Conservation (phyloP, 352 stramenopile genomes). For the Pelagophyceae sp. region DNA sequence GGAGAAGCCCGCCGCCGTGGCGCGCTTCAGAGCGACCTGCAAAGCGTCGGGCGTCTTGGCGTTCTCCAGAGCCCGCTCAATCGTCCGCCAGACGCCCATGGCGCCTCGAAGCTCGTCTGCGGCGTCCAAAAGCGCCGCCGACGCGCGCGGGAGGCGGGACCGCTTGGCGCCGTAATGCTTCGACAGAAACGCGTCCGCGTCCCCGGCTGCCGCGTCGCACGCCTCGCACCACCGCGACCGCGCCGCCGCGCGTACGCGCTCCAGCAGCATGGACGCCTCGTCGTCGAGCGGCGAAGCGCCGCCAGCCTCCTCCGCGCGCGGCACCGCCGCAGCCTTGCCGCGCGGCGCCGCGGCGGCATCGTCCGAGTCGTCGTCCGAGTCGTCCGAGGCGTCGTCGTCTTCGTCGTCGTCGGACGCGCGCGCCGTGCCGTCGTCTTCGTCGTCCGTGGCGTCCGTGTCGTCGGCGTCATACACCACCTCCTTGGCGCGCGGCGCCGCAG, state of each 20-base stretch:
- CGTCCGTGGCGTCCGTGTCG: constrained; percentile 33
- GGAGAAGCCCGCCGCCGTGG: neutral
- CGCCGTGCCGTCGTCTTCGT: constrained; percentile 62
- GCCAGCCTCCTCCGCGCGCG: constrained; percentile 28
- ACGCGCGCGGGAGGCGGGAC: neutral
- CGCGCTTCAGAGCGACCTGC: neutral
- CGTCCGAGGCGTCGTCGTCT: constrained; percentile 33
- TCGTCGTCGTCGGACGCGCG: constrained; percentile 52
- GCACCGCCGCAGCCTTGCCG: too few species aligned
- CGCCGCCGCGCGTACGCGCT: neutral
- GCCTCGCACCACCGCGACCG: constrained; percentile 1
- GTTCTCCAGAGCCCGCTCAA: neutral
- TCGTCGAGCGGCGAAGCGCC: constrained; percentile 25
- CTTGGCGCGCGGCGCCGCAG: neutral
- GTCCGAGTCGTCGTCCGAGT: neutral
- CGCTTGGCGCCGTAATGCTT: neutral
- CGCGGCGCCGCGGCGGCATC: too few species aligned
- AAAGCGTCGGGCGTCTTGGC: neutral
- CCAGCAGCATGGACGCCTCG: constrained; percentile 15
- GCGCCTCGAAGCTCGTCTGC: neutral
- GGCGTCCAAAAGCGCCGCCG: neutral
- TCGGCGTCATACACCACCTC: neutral
- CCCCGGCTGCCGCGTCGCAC: neutral
- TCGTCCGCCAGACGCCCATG: neutral
- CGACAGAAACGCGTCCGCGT: neutral